Evolutionary conservation across 75 land plant genomes (phyloP).

Genomic region (Azolla pinnata): DNA sequence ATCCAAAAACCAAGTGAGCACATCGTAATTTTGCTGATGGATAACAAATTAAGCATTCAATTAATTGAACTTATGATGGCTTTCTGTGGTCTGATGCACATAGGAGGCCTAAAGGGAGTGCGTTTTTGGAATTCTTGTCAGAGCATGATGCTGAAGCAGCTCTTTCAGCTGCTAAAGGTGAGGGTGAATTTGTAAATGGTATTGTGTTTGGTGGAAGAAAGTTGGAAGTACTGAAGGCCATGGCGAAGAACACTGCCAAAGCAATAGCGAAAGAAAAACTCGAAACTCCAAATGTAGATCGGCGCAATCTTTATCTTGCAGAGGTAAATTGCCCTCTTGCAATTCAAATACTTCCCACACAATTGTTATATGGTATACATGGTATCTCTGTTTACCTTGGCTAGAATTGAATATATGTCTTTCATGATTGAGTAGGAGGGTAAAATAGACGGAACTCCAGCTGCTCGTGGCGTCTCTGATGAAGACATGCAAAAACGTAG

Average conservation of each 20-base stretch:
- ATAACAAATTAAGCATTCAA: too few species aligned
- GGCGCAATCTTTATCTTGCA: conserved; percentile 76
- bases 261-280: conserved; percentile 45
- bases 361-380: too few species aligned
- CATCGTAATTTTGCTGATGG: background rate
- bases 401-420: too few species aligned
- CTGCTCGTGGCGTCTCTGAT: conserved; percentile 83
- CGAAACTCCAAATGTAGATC: conserved; percentile 52
- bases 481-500: conserved; percentile 72
- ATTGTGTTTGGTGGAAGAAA: conserved; percentile 60
- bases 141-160: conserved; percentile 57
- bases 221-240: conserved; percentile 50
- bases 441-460: conserved; percentile 70
- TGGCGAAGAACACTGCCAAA: conserved; percentile 65
- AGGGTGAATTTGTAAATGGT: conserved; percentile 20
- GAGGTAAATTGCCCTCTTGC: too few species aligned
- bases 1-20: conserved; percentile 71
- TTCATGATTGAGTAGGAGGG: conserved; percentile 99
- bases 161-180: conserved; percentile 52
- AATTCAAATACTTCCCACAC: too few species aligned
- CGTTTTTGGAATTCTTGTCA: conserved; percentile 64
- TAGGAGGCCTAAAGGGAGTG: conserved; percentile 91
- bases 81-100: too few species aligned
- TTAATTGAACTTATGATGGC: too few species aligned
- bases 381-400: too few species aligned